Base-by-base conservation (phyloP, 148 eudicot genomes). In the Persicaria tinctoria region DNA sequence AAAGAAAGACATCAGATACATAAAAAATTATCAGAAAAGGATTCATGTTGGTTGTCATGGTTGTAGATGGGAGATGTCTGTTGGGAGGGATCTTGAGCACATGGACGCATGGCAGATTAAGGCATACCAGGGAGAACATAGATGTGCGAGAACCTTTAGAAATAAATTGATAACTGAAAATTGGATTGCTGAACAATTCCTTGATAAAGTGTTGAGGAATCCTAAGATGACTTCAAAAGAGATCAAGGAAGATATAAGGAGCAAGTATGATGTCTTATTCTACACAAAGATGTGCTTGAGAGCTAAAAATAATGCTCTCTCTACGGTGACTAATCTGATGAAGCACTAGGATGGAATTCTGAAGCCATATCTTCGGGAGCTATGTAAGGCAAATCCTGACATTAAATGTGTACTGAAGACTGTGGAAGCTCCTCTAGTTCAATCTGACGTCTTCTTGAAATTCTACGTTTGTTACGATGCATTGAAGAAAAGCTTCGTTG, bases 401-500 rank as follows among this genome's bases (percentile, higher is more conserved):
- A 51, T n/a, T 51, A 0, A 0, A 6, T 51, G 54, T 51, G 54
- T 51, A 6, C 8, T 51, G 54, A 51, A 51, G 54, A 51, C 8
- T 51, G 8, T 9, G 3, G 54, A 51, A 12, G 54, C 54, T 51
- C 54, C 14, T 51, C 54, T 2, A 12, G 54, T 0, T 51, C 54
- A 51, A 9, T 0, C 9, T 51, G 54, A 12, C 1, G 54, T 51
- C 14, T 75, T 75, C 48, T 71, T 18, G 1, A 75, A 32, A 10
- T 60, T 63, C 20, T 75, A 75, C 10, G 57, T 49, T 18, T 75
- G 77, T 8, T 75, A 63, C 47, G 16, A 8, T 47, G 55, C 77
- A 14, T 16, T 75, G 27, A 75, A 63, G 10, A 63, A 27, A 13
- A 49, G 72, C 13, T 75, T 59, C 4, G 45, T 16, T 16, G 54